Evolutionary conservation across 331 rosid species (phyloP).

Genomic region (Malus hybrid): DNA sequence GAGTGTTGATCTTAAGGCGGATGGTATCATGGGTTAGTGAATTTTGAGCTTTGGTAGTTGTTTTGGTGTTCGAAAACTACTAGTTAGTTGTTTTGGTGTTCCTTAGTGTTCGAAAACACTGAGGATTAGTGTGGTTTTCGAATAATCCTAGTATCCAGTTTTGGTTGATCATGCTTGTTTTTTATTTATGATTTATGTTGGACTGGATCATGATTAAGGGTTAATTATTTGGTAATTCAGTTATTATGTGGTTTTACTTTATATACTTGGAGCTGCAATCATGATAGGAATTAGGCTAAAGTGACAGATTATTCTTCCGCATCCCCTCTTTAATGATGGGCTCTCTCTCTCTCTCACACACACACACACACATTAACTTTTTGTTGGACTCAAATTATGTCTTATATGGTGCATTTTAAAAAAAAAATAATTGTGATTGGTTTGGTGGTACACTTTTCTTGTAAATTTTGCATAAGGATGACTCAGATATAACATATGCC

Average conservation of each 20-base stretch:
- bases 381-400: neutral
- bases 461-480: neutral
- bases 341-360: neutral
- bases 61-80: neutral
- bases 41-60: neutral
- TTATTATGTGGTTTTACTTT: neutral
- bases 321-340: slow-evolving; percentile 2
- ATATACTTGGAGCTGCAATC: neutral
- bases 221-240: neutral
- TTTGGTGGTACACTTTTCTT: neutral
- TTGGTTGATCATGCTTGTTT: neutral
- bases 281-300: neutral
- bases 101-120: neutral
- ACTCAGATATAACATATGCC: neutral
- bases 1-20: neutral
- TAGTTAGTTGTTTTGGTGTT: neutral
- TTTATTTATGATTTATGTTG: neutral
- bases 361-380: neutral
- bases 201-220: neutral
- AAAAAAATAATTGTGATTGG: neutral
- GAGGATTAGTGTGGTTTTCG: neutral
- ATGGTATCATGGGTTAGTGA: slow-evolving; percentile 4
- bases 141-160: neutral
- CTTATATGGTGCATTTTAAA: neutral
- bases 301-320: neutral